Conservation (phyloP, 108 stramenopile genomes). For the Pseudonitzschia multiseries region DNA sequence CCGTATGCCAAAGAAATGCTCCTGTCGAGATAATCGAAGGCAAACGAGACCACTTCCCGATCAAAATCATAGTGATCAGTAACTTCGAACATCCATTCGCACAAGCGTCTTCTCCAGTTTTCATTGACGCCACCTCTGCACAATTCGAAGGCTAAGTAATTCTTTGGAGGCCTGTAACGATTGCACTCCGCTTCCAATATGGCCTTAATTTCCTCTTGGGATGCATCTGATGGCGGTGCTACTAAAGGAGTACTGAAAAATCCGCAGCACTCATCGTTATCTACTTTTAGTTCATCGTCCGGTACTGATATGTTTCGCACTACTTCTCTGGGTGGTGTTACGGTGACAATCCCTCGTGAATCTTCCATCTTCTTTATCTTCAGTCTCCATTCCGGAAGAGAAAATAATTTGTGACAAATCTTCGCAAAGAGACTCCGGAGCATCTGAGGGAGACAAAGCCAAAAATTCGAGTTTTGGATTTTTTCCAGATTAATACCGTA, state of each 20-base stretch:
- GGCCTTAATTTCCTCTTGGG: constrained; percentile 47
- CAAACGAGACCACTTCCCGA: constrained; percentile 62
- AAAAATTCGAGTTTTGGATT: not conserved
- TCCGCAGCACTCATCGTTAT: not conserved
- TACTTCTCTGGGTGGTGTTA: constrained; percentile 7
- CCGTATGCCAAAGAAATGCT: constrained; percentile 27
- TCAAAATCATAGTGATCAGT: constrained; percentile 66
- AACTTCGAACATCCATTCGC: constrained; percentile 64
- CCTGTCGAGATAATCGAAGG: constrained; percentile 59
- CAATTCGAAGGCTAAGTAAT: not conserved
- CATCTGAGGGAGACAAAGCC: not conserved
- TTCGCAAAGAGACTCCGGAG: not conserved
- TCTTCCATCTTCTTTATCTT: not conserved
- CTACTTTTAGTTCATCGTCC: not conserved
- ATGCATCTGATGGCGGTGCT: constrained; percentile 61
- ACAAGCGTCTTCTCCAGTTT: constrained; percentile 53
- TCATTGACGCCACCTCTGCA: constrained; percentile 5
- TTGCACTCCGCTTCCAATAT: constrained; percentile 62
- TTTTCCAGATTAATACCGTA: not conserved
- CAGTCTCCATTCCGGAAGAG: not conserved
- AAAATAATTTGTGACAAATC: not conserved
- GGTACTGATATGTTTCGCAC: not conserved
- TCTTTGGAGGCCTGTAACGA: constrained; percentile 29
- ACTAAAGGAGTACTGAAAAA: constrained; percentile 41
- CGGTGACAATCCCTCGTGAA: not conserved